Base-by-base conservation (phyloP, 2,329 filamentous ascomycete genomes). In the Stagonosporopsis cucurbitacearum region DNA sequence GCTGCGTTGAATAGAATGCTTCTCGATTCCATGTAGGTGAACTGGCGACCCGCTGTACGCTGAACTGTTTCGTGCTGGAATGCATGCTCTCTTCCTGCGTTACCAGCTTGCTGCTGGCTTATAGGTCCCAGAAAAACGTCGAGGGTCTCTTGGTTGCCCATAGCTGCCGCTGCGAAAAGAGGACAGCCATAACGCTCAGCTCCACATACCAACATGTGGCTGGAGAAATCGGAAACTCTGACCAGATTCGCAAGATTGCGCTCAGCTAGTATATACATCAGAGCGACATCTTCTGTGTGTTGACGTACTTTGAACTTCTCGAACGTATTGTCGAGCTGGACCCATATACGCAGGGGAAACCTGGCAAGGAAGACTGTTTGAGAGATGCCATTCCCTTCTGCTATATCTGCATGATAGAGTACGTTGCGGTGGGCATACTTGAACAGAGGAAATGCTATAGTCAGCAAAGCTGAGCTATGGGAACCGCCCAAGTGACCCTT, bases 361-460 rank as follows among this genome's bases (percentile, higher is more conserved):
- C 9, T 48, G 2, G 54, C 6, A 8, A 70, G 40, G 41, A 66
- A 67, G 3, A 43, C 11, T 6, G 19, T 25, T 20, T 69, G 66
- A 22, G 49, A 43, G 19, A 76, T 61, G 2, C 54, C 59, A 17
- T 30, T 11, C 4, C 61, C 55, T 49, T 71, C 63, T 36, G 79
- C 77, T 30, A 17, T 25, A 37, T 82, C 63, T 9, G 80, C 73
- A 52, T 83, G 80, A 42, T 65, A 55, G 15, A 82, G 64, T 9
- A 81, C 36, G 48, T 79, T 70, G 5, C 66, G 58, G 15, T 75
- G 65, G 17, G 80, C 75, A 61, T 84, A 83, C 44, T 77, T 58
- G 6, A 85, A 67, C 41, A 86, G 82, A 1, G 81, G 78, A 49
- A 75, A 79, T 12, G 58, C 60, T 2, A 45, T 6, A 1, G 19